phyloP scores from a whole-genome alignment of 2,329 filamentous ascomycete genomes.

The Xenoacremonium recifei region DNA sequence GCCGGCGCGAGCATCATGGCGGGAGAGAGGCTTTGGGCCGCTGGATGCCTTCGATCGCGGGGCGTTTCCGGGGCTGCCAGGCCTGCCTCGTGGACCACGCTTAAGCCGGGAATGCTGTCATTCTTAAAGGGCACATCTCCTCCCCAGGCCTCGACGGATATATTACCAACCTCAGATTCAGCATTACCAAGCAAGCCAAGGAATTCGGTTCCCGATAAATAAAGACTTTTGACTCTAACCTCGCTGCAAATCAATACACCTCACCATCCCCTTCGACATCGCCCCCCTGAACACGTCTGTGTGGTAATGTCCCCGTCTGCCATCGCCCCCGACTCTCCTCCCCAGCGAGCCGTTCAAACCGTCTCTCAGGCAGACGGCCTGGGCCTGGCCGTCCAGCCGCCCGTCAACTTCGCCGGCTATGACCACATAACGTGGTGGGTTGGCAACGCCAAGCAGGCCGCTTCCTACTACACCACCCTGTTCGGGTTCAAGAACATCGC shows the following conservation, averaged over 20 bases:
- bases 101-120: neutral
- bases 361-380: conserved; percentile 45
- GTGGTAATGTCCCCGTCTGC: conserved; percentile 59
- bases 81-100: conserved; percentile 4
- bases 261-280: neutral
- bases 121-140: neutral
- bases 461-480: conserved; percentile 80
- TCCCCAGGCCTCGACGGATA: conserved; percentile 1
- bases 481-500: conserved; percentile 84
- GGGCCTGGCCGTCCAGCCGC: conserved; percentile 51
- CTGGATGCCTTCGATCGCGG: conserved; percentile 23
- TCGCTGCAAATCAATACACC: neutral
- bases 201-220: no score
- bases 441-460: conserved; percentile 93
- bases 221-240: no score
- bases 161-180: no score
- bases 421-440: conserved; percentile 96
- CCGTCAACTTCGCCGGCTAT: conserved; percentile 72
- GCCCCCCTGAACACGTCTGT: conserved; percentile 12
- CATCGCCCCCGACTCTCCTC: conserved; percentile 49
- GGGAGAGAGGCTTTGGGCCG: conserved; percentile 22
- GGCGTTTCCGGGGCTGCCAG: conserved; percentile 22
- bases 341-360: conserved; percentile 41
- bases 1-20: neutral
- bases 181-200: no score